A percentile compares a stretch with the other conserved stretches of the same genome.
Conservation (phyloP, 1,284 basidiomycete genomes). For the Farysia itapuensis region DNA sequence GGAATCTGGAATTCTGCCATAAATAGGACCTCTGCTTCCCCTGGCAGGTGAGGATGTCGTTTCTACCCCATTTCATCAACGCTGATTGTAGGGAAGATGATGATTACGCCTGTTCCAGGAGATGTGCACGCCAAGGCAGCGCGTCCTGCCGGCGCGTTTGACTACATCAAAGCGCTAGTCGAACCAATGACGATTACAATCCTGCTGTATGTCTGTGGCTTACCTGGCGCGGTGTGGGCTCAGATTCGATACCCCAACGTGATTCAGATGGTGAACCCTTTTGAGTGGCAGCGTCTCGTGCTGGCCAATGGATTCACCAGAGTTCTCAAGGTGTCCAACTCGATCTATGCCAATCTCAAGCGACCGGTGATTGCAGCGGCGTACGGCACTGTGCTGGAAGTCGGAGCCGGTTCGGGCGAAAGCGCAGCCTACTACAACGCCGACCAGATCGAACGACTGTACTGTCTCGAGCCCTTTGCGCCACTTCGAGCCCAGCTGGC, state of each 20-base stretch:
- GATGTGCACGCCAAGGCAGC: slow-evolving; percentile 21
- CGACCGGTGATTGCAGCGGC: slow-evolving; percentile 18
- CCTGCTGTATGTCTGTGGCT: slow-evolving; percentile 13
- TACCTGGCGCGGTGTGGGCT: slow-evolving; percentile 14
- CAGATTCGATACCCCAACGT: slow-evolving; percentile 20
- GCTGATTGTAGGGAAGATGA: too few relatives aligned
- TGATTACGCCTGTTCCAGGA: slow-evolving; percentile 3
- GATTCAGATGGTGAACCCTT: slow-evolving; percentile 22
- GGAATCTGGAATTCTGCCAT: too few relatives aligned
- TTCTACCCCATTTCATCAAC: too few relatives aligned
- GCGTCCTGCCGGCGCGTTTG: slow-evolving; percentile 3
- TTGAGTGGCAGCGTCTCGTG: slow-evolving; percentile 29
- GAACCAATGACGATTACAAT: slow-evolving; percentile 10
- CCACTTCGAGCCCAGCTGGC: slow-evolving; percentile 21
- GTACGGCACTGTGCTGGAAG: slow-evolving; percentile 35
- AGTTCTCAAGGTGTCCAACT: slow-evolving; percentile 13
- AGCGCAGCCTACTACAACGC: slow-evolving; percentile 37
- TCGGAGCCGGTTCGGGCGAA: slow-evolving; percentile 42
- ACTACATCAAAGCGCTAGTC: slow-evolving; percentile 10
- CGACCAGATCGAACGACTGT: slow-evolving; percentile 20
- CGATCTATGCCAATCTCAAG: slow-evolving; percentile 17
- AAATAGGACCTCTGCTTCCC: too few relatives aligned
- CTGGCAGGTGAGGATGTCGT: too few relatives aligned
- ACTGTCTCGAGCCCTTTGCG: slow-evolving; percentile 38
- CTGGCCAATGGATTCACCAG: slow-evolving; percentile 16